phyloP scores from a whole-genome alignment of 345 rosid species.

The Odontarrhena argentea region DNA sequence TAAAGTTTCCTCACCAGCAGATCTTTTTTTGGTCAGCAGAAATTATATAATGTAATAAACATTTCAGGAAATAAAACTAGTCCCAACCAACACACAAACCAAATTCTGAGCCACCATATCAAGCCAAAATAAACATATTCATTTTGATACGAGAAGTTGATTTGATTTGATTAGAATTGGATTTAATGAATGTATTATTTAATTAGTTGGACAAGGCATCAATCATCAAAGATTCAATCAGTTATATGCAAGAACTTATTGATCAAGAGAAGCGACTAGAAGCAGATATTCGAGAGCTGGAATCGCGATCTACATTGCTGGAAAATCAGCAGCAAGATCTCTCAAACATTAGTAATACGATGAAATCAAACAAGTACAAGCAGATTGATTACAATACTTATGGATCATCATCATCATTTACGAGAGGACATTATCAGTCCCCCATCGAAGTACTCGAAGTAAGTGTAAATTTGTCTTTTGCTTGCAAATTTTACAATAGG shows the following conservation, averaged over 20 bases:
- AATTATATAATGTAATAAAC: constrained; percentile 13
- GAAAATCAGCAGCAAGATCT: constrained; percentile 26
- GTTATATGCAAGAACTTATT: constrained; percentile 76
- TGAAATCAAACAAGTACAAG: constrained; percentile 70
- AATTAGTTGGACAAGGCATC: constrained; percentile 95
- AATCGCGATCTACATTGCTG: constrained; percentile 29
- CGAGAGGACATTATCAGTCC: constrained; percentile 34
- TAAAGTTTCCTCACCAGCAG: constrained; percentile 18
- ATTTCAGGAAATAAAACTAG: constrained; percentile 25
- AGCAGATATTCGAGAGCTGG: constrained; percentile 71
- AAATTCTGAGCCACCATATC: constrained; percentile 10
- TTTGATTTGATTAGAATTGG: background rate
- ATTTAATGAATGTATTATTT: background rate
- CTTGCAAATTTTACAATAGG: background rate
- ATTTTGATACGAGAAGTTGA: constrained; percentile 3
- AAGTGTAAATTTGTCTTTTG: background rate
- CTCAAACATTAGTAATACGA: background rate
- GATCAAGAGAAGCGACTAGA: constrained; percentile 71
- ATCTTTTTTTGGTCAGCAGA: constrained; percentile 19
- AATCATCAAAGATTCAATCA: constrained; percentile 82
- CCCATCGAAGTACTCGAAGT: constrained; percentile 70
- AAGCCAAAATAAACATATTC: constrained; percentile 16
- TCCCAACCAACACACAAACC: constrained; percentile 29
- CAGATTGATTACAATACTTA: constrained; percentile 41
- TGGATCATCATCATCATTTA: constrained; percentile 28